Evolutionary conservation across 768 basidiomycete genomes (phyloP), one percentile per base, ranked within the genome.

Genomic region (Lepiota subincarnata): DNA sequence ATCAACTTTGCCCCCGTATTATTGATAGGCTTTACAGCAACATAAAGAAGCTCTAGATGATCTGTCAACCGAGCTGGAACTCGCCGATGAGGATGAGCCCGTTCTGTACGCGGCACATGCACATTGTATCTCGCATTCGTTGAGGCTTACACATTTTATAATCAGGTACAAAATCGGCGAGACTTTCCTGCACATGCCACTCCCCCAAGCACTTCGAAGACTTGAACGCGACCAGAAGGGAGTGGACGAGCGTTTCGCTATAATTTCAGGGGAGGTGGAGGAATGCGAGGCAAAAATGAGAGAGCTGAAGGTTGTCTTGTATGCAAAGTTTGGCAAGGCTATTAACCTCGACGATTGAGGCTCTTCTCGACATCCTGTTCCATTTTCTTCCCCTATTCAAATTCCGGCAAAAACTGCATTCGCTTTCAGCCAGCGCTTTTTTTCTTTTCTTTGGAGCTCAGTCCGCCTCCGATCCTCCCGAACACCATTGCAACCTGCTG

Each of bases 41-140:
- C 93, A 96, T 71, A 95, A 95, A 70, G 95, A 97, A 61, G 88
- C 92, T 2, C 80, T 96, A 12, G 92, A 96, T 55, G 95, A 98
- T 66, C 79, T 97, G 26, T 71, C 83, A 1, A 88, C 80, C 41
- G 95, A 97, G 62, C 79, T 98, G 19, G 93, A 96, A 64, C 81
- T 98, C 8, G 83, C 86, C 0, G 92, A 96, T 57, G 92, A 95
- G 60, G 87, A 90, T 54, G 80, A 89, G 52, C 74, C 75, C 0
- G 83, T 97, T 3, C 63, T 93, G 89, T 93, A 60, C 53, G 87
- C 7, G 67, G 11, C 12, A 14, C 12, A 38, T 26, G 6, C 11
- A 5, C 46, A n/a, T 1, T 22, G 41, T 39, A 31, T 55, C 6
- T 24, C 13, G 26, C 48, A 14, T 28, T 35, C 20, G 41, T 55